Evolutionary conservation across 1,284 basidiomycete genomes (phyloP), one percentile per base, ranked within the genome.

Genomic region (Naganishia cerealis): DNA sequence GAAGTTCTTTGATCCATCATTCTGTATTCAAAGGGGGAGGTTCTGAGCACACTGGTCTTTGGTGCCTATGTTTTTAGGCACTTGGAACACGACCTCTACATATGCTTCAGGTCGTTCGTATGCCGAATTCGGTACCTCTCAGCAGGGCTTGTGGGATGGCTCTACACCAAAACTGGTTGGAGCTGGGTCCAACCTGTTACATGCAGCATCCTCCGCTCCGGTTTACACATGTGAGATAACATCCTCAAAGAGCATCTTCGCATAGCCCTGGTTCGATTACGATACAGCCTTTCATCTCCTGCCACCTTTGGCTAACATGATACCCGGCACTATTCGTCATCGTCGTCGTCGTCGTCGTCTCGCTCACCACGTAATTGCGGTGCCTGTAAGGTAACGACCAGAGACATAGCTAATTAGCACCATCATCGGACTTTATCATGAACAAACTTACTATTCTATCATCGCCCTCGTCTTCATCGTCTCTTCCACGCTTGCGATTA

Each of bases 361-460:
- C 62, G 46, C 40, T 70, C 68, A 5, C 69, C 69, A 13, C 69
- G 69, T 33, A 61, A 39, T 18, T 56, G 69, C 24, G 69, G 69
- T 43, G 69, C 65, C 68, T 69, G 26, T 13, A 36, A 16, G 8
- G 4, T 9, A 21, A 24, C 1, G 12, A 16, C 16, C 29, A 10
- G 18, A 21, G 18, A 50, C 6, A 38, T 0, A 29, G 12, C 15
- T n/a, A 9, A 24, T 33, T 8, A 26, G 2, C 24, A n/a, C 24
- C 18, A 18, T n/a, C 13, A 15, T 16, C n/a, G 15, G 4, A 15
- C 33, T 65, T 24, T 26, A 26, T 16, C 42, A 57, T 59, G n/a
- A 52, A 24, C 5, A 29, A 46, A 33, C 69, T 42, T 9, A 55
- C 53, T 38, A 63, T 53, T 42, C 66, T 67, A 21, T 67, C 66